Evolutionary conservation across 345 rosid genomes (phyloP), one percentile per base, ranked within the genome.

Genomic region (Ceriops decandra): DNA sequence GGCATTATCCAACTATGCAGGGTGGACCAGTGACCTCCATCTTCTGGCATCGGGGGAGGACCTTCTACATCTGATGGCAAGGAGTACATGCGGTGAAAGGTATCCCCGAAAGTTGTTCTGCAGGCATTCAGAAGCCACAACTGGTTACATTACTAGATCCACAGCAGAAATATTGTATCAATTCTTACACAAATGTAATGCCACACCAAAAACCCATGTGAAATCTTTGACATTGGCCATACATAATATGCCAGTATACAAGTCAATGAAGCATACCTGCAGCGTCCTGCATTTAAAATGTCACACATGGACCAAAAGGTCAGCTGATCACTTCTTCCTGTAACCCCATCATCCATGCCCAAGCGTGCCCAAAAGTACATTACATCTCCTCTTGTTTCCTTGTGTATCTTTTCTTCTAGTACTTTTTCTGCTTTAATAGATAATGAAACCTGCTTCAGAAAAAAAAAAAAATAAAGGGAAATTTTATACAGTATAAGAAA

Each of bases 1-100:
- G 95, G 99, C 98, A 95, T 91, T 78, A 88, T 95, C 99, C 99
- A 95, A 69, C 95, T 81, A 76, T 95, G 95, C 71, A 91, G 84
- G 64, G 92, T 76, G 71, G 97, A 95, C 99, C 99, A 95, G 75
- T 81, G 80, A 68, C 90, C 86, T 70, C 90, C 91, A 82, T 89
- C 99, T 73, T 81, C 87, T 28, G 97, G 97, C 99, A 91, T 95
- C 57, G 96, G 96, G 16, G 97, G 97, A 76, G 91, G 96, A 77
- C 82, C 93, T 74, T 88, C 95, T 22, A 84, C 46, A 76, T 84
- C 70, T 68, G 84, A 72, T 66, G 96, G 97, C 59, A 95, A 76
- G 46, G 65, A 77, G 72, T 89, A 95, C 95, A 90, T 95, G 74
- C 81, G 85, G 61, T 87, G 86, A 73, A 95, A 95, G 62, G 95